Evolutionary conservation across 805 yeast species (phyloP).

Genomic region (Blastobotrys peoriensis): DNA sequence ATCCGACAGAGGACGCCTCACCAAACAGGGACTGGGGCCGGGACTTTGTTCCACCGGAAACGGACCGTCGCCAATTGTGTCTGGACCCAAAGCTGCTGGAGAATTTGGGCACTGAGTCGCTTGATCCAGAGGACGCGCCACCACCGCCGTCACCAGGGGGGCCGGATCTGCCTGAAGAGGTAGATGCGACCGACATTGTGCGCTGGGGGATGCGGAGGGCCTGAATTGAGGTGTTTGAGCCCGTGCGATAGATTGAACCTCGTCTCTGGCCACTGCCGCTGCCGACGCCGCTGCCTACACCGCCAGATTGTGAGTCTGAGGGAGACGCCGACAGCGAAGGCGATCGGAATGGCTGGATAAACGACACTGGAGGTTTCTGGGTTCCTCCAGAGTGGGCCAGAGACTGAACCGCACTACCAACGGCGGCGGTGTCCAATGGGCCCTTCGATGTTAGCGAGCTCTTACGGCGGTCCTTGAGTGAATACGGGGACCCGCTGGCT

Average conservation of each 20-base stretch:
- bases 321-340: constrained; percentile 48
- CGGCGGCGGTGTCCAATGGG: too few species aligned
- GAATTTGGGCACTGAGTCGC: constrained; percentile 24
- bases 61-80: constrained; percentile 22
- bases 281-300: not conserved
- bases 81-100: constrained; percentile 33
- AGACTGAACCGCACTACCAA: not conserved
- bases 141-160: constrained; percentile 21
- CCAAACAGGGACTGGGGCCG: constrained; percentile 43
- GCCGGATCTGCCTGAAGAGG: constrained; percentile 31
- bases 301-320: constrained; percentile 1
- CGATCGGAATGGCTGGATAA: constrained; percentile 56
- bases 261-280: not conserved
- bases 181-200: constrained; percentile 5
- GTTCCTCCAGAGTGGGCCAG: too few species aligned
- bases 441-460: not conserved
- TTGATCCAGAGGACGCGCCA: constrained; percentile 24
- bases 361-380: constrained; percentile 30
- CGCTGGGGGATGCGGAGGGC: constrained; percentile 34
- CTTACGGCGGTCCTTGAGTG: not conserved
- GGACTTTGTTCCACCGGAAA: constrained; percentile 45
- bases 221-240: constrained; percentile 40
- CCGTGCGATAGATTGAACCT: constrained; percentile 26
- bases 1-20: constrained; percentile 20
- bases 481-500: not conserved